phyloP scores from a whole-genome alignment of 2,329 filamentous ascomycete genomes.

The Fusarium abutilonis region DNA sequence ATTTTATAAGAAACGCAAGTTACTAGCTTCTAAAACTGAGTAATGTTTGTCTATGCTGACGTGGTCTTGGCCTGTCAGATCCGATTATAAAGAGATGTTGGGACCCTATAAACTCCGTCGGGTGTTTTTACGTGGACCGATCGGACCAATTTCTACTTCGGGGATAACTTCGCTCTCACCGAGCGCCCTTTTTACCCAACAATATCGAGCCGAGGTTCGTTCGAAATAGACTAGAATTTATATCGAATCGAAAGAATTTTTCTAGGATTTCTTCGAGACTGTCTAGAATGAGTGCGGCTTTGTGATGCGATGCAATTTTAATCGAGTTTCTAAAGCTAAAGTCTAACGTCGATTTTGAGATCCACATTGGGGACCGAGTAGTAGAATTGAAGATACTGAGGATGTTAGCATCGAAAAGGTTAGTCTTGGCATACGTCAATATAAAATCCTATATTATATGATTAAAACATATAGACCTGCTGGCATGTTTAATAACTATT shows the following conservation, averaged over 20 bases:
- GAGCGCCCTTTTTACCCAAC: conserved; percentile 14
- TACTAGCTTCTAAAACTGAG: conserved; percentile 2
- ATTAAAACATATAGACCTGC: neutral
- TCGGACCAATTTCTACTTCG: conserved; percentile 19
- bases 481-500: too few species aligned
- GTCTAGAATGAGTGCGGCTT: neutral
- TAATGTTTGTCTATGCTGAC: conserved; percentile 9
- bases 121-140: conserved; percentile 1
- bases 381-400: neutral
- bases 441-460: neutral
- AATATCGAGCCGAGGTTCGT: conserved; percentile 10
- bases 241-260: neutral
- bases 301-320: neutral
- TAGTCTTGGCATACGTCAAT: conserved; percentile 1
- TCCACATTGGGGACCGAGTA: neutral
- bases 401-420: neutral
- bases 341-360: neutral
- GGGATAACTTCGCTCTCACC: conserved; percentile 14
- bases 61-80: conserved; percentile 6
- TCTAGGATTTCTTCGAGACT: neutral
- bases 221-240: accelerated
- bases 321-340: neutral
- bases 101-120: conserved; percentile 22
- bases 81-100: conserved; percentile 4
- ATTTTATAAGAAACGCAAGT: conserved; percentile 12